These are phyloP conservation scores for Salinomyces thailandicus DNA, from an alignment of 2,329 filamentous ascomycete genomes.

Conservation along the genomic window DNA sequence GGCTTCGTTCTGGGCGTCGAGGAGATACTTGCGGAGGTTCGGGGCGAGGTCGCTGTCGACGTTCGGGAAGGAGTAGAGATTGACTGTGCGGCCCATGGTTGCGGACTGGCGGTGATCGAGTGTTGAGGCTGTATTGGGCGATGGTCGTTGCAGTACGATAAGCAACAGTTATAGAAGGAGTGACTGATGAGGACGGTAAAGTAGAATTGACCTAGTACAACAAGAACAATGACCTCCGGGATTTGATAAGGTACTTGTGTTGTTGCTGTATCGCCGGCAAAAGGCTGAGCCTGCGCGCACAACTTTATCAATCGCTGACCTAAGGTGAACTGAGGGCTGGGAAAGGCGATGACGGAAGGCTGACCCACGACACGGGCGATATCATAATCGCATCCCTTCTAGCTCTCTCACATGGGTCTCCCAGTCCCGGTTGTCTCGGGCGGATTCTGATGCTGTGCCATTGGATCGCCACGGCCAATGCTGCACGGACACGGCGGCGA, in stretches of 20 bases:
- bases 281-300: not conserved
- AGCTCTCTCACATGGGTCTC: not conserved
- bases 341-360: not conserved
- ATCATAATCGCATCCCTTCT: too few relatives aligned
- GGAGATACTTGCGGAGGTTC: slow-evolving; percentile 70
- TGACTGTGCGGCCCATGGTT: slow-evolving; percentile 33
- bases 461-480: too few relatives aligned
- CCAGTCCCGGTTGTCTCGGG: too few relatives aligned
- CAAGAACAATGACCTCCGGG: too few relatives aligned
- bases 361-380: too few relatives aligned
- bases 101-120: slow-evolving; percentile 1
- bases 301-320: slow-evolving; percentile 5
- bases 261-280: not conserved
- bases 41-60: slow-evolving; percentile 61
- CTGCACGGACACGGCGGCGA: too few relatives aligned
- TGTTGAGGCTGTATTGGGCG: not conserved
- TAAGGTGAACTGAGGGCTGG: slow-evolving; percentile 1
- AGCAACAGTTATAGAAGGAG: not conserved
- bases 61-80: slow-evolving; percentile 70
- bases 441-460: too few relatives aligned
- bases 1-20: slow-evolving; percentile 70
- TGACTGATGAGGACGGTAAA: too few relatives aligned
- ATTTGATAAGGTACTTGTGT: too few relatives aligned
- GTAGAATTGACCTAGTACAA: too few relatives aligned
- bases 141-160: slow-evolving; percentile 1